Base-by-base conservation (phyloP, 129 eudicot genomes). In the Chrysanthemum makinoi region DNA sequence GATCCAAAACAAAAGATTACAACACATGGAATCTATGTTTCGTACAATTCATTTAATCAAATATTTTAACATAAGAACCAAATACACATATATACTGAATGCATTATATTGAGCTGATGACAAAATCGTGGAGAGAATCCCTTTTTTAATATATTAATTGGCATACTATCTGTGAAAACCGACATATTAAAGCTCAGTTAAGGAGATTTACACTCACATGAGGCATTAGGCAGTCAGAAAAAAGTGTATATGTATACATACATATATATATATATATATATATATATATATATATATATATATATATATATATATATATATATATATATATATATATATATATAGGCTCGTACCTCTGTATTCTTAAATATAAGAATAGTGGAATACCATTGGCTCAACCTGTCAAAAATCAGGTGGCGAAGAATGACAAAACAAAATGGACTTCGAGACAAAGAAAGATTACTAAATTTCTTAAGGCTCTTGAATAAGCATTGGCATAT, bases 281-380 rank as follows among this genome's bases (percentile, higher is more conserved):
- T n/a, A n/a, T n/a, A n/a, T n/a, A n/a, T n/a, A n/a, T n/a, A n/a
- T n/a, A n/a, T n/a, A n/a, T n/a, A n/a, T n/a, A n/a, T n/a, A n/a
- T n/a, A n/a, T n/a, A n/a, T n/a, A n/a, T n/a, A n/a, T n/a, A n/a
- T n/a, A n/a, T n/a, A n/a, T n/a, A n/a, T n/a, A n/a, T n/a, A n/a
- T n/a, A n/a, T n/a, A n/a, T n/a, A n/a, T n/a, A n/a, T n/a, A n/a
- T n/a, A n/a, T n/a, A n/a, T n/a, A n/a, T 85, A 84, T 85, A 88
- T 85, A 88, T 85, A 88, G 88, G 91, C 81, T 83, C 90, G 85
- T 85, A 88, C 95, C 86, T 85, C 90, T 85, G 88, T 75, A 80
- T 80, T 87, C 95, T 85, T 88, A 28, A 28, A 28, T 28, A 28
- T 28, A 28, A 28, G 33, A 28, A 28, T 28, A 28, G 33, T 28